Base-by-base conservation (phyloP, 2,329 filamentous ascomycete species). In the Chrysoporthe austroafricana region DNA sequence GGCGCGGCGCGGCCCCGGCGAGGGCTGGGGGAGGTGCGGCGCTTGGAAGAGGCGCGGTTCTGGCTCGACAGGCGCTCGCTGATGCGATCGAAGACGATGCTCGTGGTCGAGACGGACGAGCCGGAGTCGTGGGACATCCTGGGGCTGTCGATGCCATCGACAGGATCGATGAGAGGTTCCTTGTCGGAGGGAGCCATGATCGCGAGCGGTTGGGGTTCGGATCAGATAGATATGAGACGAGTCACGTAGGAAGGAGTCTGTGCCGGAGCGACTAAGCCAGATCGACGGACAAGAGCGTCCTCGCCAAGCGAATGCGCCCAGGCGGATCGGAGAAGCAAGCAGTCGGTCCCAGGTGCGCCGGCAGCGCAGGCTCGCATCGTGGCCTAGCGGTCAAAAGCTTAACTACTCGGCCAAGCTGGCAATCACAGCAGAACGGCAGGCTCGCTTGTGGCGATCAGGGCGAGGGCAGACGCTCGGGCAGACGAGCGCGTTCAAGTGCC, bases 81-180 rank as follows among this genome's bases (percentile, higher is more conserved):
- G 72, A 95, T 85, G 70, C 90, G 88, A 72, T 96, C 92, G 76
- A 96, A 92, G 64, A 96, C 88, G 16, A 96, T 84, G 73, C 92
- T 95, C 4, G 91, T 94, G 13, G 92, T 95, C 44, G 92, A 96
- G n/a, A 89, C 89, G 52, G 90, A 91, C n/a, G 91, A 92, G 58
- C 87, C 78, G 3, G 92, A 93, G 70, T 85, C 85, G 74, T 79
- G 79, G 64, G 86, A 88, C 69, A 77, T 77, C 70, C 81, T 80
- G 65, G 74, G 58, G 44, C 5, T 48, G 39, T 64, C 67, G 42
- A 48, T 39, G 18, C 58, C 63, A 46, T 63, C 65, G 52, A 48
- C 43, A 18, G 56, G 50, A n/a, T 62, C 66, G 50, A 60, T 66
- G 62, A 52, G 69, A 52, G 59, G 61, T 21, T 32, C 64, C 44